These are phyloP conservation scores for Ogataea pini DNA, from an alignment of 805 yeast species.

Conservation along the genomic window DNA sequence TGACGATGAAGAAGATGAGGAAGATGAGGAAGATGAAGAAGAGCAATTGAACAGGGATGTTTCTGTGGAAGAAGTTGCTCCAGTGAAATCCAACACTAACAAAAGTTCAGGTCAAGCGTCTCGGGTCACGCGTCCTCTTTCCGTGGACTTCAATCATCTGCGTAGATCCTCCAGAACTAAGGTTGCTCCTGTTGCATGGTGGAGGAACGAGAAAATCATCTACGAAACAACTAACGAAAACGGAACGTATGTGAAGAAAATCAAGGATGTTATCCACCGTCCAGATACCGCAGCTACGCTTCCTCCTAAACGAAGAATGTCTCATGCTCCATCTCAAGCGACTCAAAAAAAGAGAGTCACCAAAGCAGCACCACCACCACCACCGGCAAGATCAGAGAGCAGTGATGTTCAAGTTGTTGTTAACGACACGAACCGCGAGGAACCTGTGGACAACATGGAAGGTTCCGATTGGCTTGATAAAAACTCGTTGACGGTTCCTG, in stretches of 20 bases:
- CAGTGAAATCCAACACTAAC: conserved; percentile 5
- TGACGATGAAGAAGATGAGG: conserved; percentile 7
- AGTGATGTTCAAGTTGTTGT: conserved; percentile 27
- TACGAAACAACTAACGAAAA: conserved; percentile 49
- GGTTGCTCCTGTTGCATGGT: conserved; percentile 73
- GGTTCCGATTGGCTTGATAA: conserved; percentile 56
- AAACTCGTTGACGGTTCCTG: conserved; percentile 45
- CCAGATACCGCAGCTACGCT: conserved; percentile 34
- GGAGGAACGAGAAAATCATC: conserved; percentile 79
- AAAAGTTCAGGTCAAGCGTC: neutral
- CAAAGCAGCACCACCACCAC: conserved; percentile 21
- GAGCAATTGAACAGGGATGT: neutral
- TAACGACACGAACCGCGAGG: conserved; percentile 41
- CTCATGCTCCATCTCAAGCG: conserved; percentile 15
- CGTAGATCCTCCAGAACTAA: conserved; percentile 68
- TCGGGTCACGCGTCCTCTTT: neutral
- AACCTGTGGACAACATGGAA: conserved; percentile 34
- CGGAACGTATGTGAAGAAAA: conserved; percentile 54
- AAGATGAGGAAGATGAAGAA: neutral
- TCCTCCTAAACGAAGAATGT: conserved; percentile 16
- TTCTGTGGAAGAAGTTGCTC: neutral
- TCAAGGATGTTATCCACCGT: conserved; percentile 58
- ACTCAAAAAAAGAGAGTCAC: conserved; percentile 20
- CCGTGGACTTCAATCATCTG: conserved; percentile 34
- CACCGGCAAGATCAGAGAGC: conserved; percentile 2